Evolutionary conservation across 768 basidiomycete species (phyloP).

Genomic region (Psilocybe sp.): DNA sequence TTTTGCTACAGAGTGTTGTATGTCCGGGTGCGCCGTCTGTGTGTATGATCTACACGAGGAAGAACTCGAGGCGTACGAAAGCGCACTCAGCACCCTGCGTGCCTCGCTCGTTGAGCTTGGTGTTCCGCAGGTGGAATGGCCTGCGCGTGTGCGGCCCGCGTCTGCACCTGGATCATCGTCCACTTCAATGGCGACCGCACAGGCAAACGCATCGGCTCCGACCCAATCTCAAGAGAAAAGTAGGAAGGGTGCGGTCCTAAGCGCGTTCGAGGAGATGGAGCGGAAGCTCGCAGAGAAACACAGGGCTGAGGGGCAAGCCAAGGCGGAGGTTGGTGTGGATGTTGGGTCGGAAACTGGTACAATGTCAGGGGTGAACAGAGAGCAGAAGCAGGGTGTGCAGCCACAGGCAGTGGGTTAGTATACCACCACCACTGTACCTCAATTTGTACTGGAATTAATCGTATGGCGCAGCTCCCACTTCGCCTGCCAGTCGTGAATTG

Average conservation of each 20-base stretch:
- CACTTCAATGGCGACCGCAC: too few species aligned
- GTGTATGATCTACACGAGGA: slow-evolving; percentile 88
- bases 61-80: slow-evolving; percentile 58
- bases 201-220: slow-evolving; percentile 9
- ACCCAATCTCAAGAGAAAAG: slow-evolving; percentile 14
- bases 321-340: slow-evolving; percentile 6
- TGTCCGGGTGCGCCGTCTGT: slow-evolving; percentile 93
- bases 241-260: slow-evolving; percentile 39
- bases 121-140: slow-evolving; percentile 68
- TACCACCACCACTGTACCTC: not conserved
- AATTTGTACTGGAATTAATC: slow-evolving; percentile 1
- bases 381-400: too few species aligned
- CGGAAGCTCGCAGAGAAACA: slow-evolving; percentile 49
- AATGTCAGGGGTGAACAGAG: too few species aligned
- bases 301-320: slow-evolving; percentile 8
- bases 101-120: slow-evolving; percentile 40
- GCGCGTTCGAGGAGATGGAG: slow-evolving; percentile 76
- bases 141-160: slow-evolving; percentile 39
- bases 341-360: too few species aligned
- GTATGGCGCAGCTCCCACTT: slow-evolving; percentile 6
- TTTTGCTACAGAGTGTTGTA: slow-evolving; percentile 75
- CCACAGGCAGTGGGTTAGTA: slow-evolving; percentile 18
- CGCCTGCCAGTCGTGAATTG: not conserved
- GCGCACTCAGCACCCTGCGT: slow-evolving; percentile 49
- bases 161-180: too few species aligned